Conservation (phyloP, 2,329 filamentous ascomycete species). For the Cercospora sp. region DNA sequence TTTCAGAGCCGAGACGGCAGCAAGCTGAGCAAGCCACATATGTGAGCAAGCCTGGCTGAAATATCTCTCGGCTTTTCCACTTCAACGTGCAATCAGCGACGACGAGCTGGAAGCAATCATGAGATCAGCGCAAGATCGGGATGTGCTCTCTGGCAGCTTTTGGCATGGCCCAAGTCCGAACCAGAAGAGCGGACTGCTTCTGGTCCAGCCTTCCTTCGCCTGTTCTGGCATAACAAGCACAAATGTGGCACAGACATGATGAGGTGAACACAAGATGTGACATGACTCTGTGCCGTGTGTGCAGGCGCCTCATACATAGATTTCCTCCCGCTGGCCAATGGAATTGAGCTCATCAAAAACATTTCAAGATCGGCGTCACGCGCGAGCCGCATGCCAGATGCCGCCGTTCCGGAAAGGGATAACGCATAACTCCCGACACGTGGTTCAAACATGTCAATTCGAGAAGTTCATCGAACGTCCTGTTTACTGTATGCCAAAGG, state of each 20-base stretch:
- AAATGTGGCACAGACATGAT: not conserved
- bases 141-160: not conserved
- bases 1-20: not conserved
- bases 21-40: not conserved
- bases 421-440: not conserved
- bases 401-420: not conserved
- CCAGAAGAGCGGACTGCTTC: not conserved
- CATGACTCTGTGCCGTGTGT: not conserved
- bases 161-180: not conserved
- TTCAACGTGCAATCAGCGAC: too few relatives aligned
- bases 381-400: not conserved
- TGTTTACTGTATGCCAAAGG: not conserved
- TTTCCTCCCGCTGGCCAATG: not conserved
- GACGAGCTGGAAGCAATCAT: not conserved
- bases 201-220: not conserved
- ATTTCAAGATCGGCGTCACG: not conserved
- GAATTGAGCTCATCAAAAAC: not conserved
- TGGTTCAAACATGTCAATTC: not conserved
- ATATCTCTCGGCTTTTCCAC: not conserved
- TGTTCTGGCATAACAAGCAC: not conserved
- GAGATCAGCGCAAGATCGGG: not conserved
- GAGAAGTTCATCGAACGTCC: not conserved
- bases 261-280: not conserved
- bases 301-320: not conserved
- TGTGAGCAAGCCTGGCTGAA: not conserved